Evolutionary conservation across 2,329 filamentous ascomycete species (phyloP), one percentile per base, ranked within the genome.

Genomic region (Hymenoscyphus fructigenus): DNA sequence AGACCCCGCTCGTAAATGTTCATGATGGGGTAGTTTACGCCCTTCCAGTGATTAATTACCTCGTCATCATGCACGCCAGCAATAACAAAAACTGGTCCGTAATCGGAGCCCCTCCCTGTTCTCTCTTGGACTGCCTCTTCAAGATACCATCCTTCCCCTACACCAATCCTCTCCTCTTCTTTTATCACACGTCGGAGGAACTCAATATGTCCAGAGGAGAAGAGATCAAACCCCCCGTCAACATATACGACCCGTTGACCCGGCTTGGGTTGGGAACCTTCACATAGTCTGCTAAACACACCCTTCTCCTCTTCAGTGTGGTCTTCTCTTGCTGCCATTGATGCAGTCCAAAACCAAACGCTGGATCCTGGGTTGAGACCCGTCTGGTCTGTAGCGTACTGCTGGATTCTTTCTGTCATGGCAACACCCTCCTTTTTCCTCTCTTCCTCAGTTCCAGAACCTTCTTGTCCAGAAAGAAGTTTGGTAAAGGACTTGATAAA

Each of bases 1-100:
- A 99, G 87, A 1, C 93, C 93, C 53, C 95, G 90, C 82, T 99
- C 95, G 74, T 94, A 97, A 64, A 97, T 93, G 81, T 98, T 99
- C 95, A 99, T 99, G 80, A 99, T 98, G 29, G 95, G 95, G 76
- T 97, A 99, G 80, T 99, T 99, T 73, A 97, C 85, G 41, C 95
- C 94, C 79, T 98, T 98, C 91, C 93, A 96, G 73, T 90, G 83
- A 79, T 99, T 99, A 78, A 99, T 96, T 66, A 96, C 93, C 69
- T 90, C 88, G 76, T 99, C 95, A 73, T 97, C 91, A 78, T 99
- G 95, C 28, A 99, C 89, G 59, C 95, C 95, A 2, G 92, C 93
- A 55, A 98, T 87, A n/a, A 99, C 85, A 76, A 92, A 98, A 6
- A 88, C 90, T 0, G 93, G 92, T 0, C 86, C 83, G 74, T 96